phyloP scores from a whole-genome alignment of 139 green algal species.

The Chlamydomonas sphaeroides region DNA sequence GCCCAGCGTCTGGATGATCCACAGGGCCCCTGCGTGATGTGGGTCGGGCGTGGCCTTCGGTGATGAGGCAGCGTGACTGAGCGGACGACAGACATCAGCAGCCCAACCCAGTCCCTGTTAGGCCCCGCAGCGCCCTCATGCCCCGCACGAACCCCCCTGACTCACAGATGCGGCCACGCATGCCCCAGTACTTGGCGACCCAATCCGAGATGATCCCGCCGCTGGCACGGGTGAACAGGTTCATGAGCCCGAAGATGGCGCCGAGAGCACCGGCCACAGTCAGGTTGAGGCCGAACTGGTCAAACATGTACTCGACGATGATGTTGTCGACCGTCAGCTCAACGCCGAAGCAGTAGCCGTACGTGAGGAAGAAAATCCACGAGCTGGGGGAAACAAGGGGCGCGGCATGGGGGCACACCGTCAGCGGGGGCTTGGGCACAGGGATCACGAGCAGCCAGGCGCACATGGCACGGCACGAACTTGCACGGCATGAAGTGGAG shows the following conservation, averaged over 20 bases:
- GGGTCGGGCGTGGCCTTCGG: too few relatives aligned
- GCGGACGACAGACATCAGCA: too few relatives aligned
- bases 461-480: slow-evolving; percentile 82
- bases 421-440: slow-evolving; percentile 77
- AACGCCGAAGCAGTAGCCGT: slow-evolving; percentile 87
- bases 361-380: slow-evolving; percentile 75
- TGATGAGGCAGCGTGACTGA: too few relatives aligned
- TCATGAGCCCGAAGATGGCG: slow-evolving; percentile 86
- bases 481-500: too few relatives aligned
- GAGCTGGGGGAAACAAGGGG: not conserved
- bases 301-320: slow-evolving; percentile 73
- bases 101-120: too few relatives aligned
- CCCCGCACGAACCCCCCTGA: too few relatives aligned
- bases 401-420: slow-evolving; percentile 32
- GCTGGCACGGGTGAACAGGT: slow-evolving; percentile 88
- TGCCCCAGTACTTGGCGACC: slow-evolving; percentile 63
- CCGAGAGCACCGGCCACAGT: slow-evolving; percentile 44
- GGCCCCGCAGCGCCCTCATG: too few relatives aligned
- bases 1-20: slow-evolving; percentile 71
- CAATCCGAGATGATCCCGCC: slow-evolving; percentile 81
- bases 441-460: too few relatives aligned
- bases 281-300: slow-evolving; percentile 78
- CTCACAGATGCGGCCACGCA: slow-evolving; percentile 88
- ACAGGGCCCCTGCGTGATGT: too few relatives aligned
- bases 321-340: slow-evolving; percentile 91